phyloP scores from a whole-genome alignment of 345 rosid species.

The Citrus sp. region DNA sequence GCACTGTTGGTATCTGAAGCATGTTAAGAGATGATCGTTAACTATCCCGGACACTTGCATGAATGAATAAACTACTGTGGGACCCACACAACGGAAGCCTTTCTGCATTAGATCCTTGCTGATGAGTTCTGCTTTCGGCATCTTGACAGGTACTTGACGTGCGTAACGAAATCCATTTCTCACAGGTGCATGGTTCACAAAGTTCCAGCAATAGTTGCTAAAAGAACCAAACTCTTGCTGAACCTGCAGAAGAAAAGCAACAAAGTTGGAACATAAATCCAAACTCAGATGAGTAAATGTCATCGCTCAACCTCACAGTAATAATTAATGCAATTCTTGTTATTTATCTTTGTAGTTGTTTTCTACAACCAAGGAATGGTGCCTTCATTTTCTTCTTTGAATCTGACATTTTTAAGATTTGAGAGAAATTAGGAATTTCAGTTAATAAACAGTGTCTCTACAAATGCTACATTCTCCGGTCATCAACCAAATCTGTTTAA shows the following conservation, averaged over 20 bases:
- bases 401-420: background rate
- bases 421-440: background rate
- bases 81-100: slow-evolving; percentile 94
- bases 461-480: background rate
- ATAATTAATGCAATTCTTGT: background rate
- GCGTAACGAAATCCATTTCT: slow-evolving; percentile 63
- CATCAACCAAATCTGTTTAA: background rate
- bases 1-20: slow-evolving; percentile 74
- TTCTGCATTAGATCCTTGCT: slow-evolving; percentile 92
- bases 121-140: slow-evolving; percentile 79
- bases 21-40: slow-evolving; percentile 71
- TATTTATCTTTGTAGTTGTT: background rate
- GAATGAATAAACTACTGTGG: slow-evolving; percentile 79
- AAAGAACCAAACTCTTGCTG: slow-evolving; percentile 85
- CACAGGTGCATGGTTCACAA: slow-evolving; percentile 60
- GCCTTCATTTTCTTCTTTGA: background rate
- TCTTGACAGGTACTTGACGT: slow-evolving; percentile 82
- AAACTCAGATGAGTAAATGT: background rate
- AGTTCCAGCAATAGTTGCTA: slow-evolving; percentile 75
- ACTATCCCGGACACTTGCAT: slow-evolving; percentile 80
- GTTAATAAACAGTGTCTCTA: background rate
- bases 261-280: background rate
- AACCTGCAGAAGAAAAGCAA: slow-evolving; percentile 46
- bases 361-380: background rate
- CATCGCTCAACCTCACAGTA: background rate